phyloP scores from a whole-genome alignment of 176 grass and related monocot genomes.

The Ensete glaucum region DNA sequence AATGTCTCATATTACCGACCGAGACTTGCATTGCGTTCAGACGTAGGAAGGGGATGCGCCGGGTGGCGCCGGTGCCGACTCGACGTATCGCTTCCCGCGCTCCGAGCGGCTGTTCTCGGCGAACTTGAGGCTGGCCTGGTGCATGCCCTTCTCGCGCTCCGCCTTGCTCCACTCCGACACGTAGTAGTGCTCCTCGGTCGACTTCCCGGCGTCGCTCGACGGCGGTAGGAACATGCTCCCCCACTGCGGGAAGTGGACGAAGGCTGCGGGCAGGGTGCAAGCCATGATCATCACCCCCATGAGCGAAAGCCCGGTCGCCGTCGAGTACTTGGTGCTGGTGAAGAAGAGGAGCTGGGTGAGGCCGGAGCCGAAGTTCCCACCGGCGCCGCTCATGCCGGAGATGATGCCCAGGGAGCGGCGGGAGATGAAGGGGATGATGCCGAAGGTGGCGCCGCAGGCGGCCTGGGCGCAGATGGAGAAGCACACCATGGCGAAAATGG shows the following conservation, averaged over 20 bases:
- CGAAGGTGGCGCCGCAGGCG: slow-evolving; percentile 68
- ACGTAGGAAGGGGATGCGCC: slow-evolving; percentile 33
- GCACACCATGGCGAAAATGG: slow-evolving; percentile 57
- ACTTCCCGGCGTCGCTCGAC: slow-evolving; percentile 9
- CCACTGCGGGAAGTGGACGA: slow-evolving; percentile 92
- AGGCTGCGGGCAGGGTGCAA: slow-evolving; percentile 41
- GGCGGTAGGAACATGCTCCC: slow-evolving; percentile 75
- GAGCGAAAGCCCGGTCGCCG: slow-evolving; percentile 30
- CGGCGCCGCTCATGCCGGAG: slow-evolving; percentile 57
- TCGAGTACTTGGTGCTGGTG: slow-evolving; percentile 55
- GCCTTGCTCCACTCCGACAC: slow-evolving; percentile 43
- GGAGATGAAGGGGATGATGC: slow-evolving; percentile 64
- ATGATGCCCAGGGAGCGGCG: slow-evolving; percentile 65
- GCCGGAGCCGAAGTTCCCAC: slow-evolving; percentile 60
- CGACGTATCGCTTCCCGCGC: slow-evolving; percentile 35
- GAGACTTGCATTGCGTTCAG: not conserved
- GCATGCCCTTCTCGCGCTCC: slow-evolving; percentile 44
- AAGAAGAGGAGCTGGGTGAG: slow-evolving; percentile 90
- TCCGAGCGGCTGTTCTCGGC: slow-evolving; percentile 59
- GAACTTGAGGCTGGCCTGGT: slow-evolving; percentile 45
- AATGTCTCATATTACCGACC: too few relatives aligned
- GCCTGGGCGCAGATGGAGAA: slow-evolving; percentile 84
- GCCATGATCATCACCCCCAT: slow-evolving; percentile 96
- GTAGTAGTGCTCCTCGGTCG: slow-evolving; percentile 49
- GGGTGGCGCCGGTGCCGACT: slow-evolving; percentile 28